Evolutionary conservation across 371 early-diverging fungal species (phyloP).

Genomic region (Synchytrium microbalum): DNA sequence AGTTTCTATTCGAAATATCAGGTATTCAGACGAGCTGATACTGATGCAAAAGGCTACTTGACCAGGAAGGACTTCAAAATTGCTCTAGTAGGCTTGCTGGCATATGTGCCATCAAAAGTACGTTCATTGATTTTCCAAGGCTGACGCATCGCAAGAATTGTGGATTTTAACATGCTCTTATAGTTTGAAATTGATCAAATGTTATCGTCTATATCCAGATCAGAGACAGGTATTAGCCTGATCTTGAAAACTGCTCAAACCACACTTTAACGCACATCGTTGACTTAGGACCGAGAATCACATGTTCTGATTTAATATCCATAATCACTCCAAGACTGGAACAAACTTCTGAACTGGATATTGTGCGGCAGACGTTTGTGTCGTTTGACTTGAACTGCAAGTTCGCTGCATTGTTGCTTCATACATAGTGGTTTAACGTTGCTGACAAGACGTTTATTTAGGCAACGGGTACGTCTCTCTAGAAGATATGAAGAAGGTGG

Average conservation of each 20-base stretch:
- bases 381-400: neutral
- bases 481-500: neutral
- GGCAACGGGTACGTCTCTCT: neutral
- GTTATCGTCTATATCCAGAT: neutral
- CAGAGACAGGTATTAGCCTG: too few species aligned
- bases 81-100: slow-evolving; percentile 22
- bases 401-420: too few species aligned
- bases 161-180: too few species aligned
- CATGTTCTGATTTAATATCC: neutral
- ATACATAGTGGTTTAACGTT: too few species aligned
- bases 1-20: neutral
- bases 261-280: too few species aligned
- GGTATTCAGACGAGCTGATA: slow-evolving; percentile 20
- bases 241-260: too few species aligned
- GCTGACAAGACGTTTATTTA: too few species aligned
- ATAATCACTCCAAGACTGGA: neutral
- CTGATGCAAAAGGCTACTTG: slow-evolving; percentile 17
- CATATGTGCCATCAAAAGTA: slow-evolving; percentile 28
- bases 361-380: neutral
- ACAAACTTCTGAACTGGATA: neutral
- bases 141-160: too few species aligned
- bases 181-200: neutral
- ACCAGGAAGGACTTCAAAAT: slow-evolving; percentile 20
- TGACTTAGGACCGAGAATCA: too few species aligned
- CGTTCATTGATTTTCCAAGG: too few species aligned